Base-by-base conservation (phyloP, 1,284 basidiomycete species). In the Mycosarcoma maydis region DNA sequence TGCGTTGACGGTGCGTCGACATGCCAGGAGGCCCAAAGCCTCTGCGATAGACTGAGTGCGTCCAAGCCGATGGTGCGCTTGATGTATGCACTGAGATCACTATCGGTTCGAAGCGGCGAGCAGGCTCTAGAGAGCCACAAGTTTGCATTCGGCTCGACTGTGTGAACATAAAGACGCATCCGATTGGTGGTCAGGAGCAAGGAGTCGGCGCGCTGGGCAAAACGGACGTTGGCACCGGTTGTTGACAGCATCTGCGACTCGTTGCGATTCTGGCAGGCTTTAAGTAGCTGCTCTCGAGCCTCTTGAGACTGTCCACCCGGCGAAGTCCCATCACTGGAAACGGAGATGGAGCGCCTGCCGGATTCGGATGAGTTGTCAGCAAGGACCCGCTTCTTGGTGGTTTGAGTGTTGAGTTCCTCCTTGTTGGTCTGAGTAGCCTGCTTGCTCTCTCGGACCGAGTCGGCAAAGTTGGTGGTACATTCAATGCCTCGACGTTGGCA, bases 381-480 rank as follows among this genome's bases (percentile, higher is more conserved):
- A 22, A 66, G 49, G 24, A 50, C 53, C 6, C 68, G 62, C 55
- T 71, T 71, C 48, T 66, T 71, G 48, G 23, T 55, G 45, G 47
- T 47, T 30, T 51, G 67, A 9, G 45, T 11, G 6, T 22, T 17
- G 4, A 53, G 39, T 14, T 71, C 67, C 9, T 61, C 58, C 40
- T 60, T 65, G 56, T 36, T 45, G 5, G 36, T 50, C 36, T 53
- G 49, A 8, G 67, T 57, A 13, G 65, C 52, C 33, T 64, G 58
- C 44, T 72, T 72, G 64, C 56, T 72, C 38, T 49, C 56, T 16
- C 64, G 47, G 6, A 68, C 64, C 32, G 69, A 72, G 41, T 72
- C 64, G 43, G 64, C 69, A 54, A 72, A 72, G 46, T 62, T 56
- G 52, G 69, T 72, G 36, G 69, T 72, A 48, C 69, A 72, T 36